These are phyloP conservation scores for Takashimella tepidaria DNA, from an alignment of 1,284 basidiomycete species.

Conservation along the genomic window DNA sequence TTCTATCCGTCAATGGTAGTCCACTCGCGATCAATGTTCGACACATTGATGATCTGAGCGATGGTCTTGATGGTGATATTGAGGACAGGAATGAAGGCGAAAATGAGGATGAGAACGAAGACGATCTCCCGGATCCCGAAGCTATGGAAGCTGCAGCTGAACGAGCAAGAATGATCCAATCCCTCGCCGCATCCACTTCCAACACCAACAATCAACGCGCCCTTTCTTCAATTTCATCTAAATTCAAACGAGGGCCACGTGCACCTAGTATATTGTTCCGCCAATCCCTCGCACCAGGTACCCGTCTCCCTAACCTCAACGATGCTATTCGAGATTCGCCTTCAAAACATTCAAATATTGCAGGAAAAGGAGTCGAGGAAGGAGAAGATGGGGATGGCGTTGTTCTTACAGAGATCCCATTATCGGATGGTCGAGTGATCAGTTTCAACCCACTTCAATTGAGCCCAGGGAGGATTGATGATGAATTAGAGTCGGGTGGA, in stretches of 20 bases:
- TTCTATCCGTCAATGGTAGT: conserved; percentile 34
- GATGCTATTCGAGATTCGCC: too few species aligned
- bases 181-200: conserved; percentile 16
- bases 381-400: conserved; percentile 5
- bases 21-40: conserved; percentile 18
- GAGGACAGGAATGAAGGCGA: not conserved
- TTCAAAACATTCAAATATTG: not conserved
- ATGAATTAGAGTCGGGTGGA: conserved; percentile 32
- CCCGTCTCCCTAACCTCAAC: too few species aligned
- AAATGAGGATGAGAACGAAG: conserved; percentile 19
- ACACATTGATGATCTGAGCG: not conserved
- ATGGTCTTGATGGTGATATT: not conserved
- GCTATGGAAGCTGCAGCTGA: conserved; percentile 23
- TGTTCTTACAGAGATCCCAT: conserved; percentile 12
- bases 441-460: conserved; percentile 34
- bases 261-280: conserved; percentile 37
- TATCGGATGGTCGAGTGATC: conserved; percentile 33
- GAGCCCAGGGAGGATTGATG: conserved; percentile 28
- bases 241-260: conserved; percentile 13
- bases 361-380: not conserved
- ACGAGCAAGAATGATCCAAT: conserved; percentile 4
- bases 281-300: conserved; percentile 18
- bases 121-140: conserved; percentile 41
- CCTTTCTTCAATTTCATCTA: not conserved
- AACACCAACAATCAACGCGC: not conserved